phyloP scores from a whole-genome alignment of 768 basidiomycete genomes.

The Kwoniella sp. region DNA sequence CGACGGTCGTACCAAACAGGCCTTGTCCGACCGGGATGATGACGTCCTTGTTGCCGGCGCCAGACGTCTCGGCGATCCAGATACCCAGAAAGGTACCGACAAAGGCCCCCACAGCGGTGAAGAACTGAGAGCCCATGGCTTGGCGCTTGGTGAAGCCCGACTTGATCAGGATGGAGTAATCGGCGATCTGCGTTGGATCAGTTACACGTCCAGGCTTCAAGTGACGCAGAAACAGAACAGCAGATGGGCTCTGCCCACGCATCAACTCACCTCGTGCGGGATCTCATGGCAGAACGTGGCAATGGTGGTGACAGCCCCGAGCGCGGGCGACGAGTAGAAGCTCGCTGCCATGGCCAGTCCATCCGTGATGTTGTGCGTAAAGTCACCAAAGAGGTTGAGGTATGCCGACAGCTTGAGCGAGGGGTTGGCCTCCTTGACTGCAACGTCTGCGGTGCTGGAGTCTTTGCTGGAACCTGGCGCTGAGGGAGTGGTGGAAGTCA shows the following conservation, averaged over 20 bases:
- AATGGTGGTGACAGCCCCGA: conserved; percentile 89
- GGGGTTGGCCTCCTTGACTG: conserved; percentile 23
- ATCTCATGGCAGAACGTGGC: conserved; percentile 95
- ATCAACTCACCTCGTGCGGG: conserved; percentile 65
- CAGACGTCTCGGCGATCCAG: conserved; percentile 43
- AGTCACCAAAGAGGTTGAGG: conserved; percentile 86
- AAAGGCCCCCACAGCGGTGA: conserved; percentile 88
- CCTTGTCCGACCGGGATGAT: conserved; percentile 74
- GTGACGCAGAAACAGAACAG: neutral
- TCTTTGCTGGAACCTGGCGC: conserved; percentile 4
- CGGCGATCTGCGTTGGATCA: conserved; percentile 63
- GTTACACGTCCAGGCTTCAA: neutral
- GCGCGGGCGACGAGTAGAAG: conserved; percentile 92
- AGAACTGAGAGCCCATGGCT: conserved; percentile 88
- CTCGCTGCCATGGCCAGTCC: conserved; percentile 91
- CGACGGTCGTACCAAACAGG: conserved; percentile 75
- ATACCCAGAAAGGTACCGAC: conserved; percentile 56
- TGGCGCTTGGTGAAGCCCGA: conserved; percentile 86
- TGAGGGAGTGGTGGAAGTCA: conserved; percentile 12
- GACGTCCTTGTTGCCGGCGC: conserved; percentile 28
- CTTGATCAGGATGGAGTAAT: conserved; percentile 80
- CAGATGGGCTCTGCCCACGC: no score
- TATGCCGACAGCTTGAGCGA: conserved; percentile 76
- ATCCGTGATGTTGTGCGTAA: conserved; percentile 92
- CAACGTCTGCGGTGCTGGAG: neutral